These are phyloP conservation scores for Penicillium griseofulvum DNA, from an alignment of 2,329 filamentous ascomycete species.

Conservation along the genomic window DNA sequence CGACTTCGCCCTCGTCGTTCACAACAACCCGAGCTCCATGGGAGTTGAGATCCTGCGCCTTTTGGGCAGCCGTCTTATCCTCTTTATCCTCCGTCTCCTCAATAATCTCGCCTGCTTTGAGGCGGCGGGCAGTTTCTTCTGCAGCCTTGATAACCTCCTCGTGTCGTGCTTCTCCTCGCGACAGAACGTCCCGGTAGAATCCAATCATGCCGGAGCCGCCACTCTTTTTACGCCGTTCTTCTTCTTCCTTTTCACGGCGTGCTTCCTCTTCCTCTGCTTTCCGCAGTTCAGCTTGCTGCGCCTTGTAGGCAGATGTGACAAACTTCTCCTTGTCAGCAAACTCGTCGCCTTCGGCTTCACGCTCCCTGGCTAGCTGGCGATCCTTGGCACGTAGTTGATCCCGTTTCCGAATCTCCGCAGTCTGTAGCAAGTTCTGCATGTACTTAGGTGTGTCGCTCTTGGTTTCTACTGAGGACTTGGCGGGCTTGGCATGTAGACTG, in stretches of 20 bases:
- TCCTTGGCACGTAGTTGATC: constrained; percentile 62
- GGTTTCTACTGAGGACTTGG: constrained; percentile 20
- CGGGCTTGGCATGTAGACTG: constrained; percentile 44
- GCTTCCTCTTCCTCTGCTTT: constrained; percentile 59
- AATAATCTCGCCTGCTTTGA: constrained; percentile 35
- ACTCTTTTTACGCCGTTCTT: constrained; percentile 48
- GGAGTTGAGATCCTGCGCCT: constrained; percentile 56
- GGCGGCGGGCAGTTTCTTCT: constrained; percentile 41
- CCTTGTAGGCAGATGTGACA: constrained; percentile 63
- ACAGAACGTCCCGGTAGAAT: constrained; percentile 61
- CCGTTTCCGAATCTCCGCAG: constrained; percentile 61
- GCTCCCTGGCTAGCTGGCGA: constrained; percentile 58
- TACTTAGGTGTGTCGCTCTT: constrained; percentile 52
- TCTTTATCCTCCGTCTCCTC: constrained; percentile 26
- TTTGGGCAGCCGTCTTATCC: constrained; percentile 51
- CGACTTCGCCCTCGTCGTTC: constrained; percentile 64
- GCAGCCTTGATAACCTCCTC: constrained; percentile 57
- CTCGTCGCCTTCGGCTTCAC: constrained; percentile 64
- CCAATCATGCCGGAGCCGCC: constrained; percentile 55
- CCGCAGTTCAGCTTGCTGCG: constrained; percentile 60
- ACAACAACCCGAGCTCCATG: constrained; percentile 53
- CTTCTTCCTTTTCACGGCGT: constrained; percentile 53
- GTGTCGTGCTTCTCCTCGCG: constrained; percentile 57
- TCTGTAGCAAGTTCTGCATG: constrained; percentile 58
- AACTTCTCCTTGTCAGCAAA: constrained; percentile 67